Base-by-base conservation (phyloP, 345 rosid genomes). In the Camelina hispida region DNA sequence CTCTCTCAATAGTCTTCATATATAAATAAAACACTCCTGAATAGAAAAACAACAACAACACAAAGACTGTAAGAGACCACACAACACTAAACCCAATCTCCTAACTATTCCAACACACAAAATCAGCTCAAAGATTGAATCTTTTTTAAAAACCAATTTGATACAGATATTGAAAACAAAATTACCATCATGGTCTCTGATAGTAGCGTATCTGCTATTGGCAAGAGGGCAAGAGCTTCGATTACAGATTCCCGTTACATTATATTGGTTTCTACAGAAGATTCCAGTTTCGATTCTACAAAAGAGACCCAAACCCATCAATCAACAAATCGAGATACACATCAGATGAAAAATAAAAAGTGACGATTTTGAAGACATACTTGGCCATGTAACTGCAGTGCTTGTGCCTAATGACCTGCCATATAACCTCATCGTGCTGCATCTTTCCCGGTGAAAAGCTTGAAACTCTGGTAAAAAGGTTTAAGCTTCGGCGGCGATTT, bases 361-460 rank as follows among this genome's bases (percentile, higher is more conserved):
- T 50, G 54, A 18, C 13, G 6, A 50, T 1, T 34, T 51, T 18
- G 17, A 35, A 30, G 4, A 60, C 25, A 38, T 74, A 96, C 98
- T 96, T 89, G 84, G 98, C 86, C 98, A 91, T 93, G 75, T 85
- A 93, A 76, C 98, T 96, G 84, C 99, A 96, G 83, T 93, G 98
- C 9, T 85, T 88, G 91, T 96, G 99, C 72, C 98, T 86, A 84
- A 93, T 89, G 42, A 91, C 95, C 64, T 93, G 95, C 98, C 98
- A 96, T 82, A 89, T 96, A 43, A 93, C 96, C 86, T 93, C 97
- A 65, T 93, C 98, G 74, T 96, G 89, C 78, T 96, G 99, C 99
- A 92, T 92, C 83, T 72, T 75, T 71, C 59, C 35, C 46, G 11
- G 12, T 0, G 20, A 40, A 10, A 50, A 10, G 14, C 4, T 50